Evolutionary conservation across 805 yeast species (phyloP).

Genomic region (Jamesozyma jinghongensis): DNA sequence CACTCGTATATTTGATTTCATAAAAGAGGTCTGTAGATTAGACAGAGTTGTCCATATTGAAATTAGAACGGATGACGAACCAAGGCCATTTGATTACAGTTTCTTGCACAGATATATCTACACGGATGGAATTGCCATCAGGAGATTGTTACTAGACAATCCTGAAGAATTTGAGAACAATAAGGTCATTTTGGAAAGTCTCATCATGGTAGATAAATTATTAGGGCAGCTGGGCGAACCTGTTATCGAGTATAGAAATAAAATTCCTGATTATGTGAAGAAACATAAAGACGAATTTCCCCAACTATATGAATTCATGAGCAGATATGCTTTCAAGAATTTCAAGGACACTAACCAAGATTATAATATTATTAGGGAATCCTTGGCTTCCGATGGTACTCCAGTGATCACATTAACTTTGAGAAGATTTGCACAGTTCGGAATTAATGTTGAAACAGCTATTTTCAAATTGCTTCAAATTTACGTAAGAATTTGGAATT

Average conservation of each 20-base stretch:
- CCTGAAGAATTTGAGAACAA: slow-evolving; percentile 15
- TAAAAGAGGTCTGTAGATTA: slow-evolving; percentile 31
- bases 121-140: slow-evolving; percentile 37
- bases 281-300: slow-evolving; percentile 41
- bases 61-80: slow-evolving; percentile 15
- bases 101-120: slow-evolving; percentile 43
- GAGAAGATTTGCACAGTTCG: slow-evolving; percentile 30
- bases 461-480: slow-evolving; percentile 55
- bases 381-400: slow-evolving; percentile 62
- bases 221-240: slow-evolving; percentile 52
- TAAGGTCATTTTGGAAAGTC: slow-evolving; percentile 17
- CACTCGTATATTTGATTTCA: slow-evolving; percentile 33
- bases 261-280: slow-evolving; percentile 45
- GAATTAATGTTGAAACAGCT: slow-evolving; percentile 40
- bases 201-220: slow-evolving; percentile 38
- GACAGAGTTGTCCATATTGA: slow-evolving; percentile 13
- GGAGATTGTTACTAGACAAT: slow-evolving; percentile 19
- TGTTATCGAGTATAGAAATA: slow-evolving; percentile 43
- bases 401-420: slow-evolving; percentile 55
- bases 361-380: slow-evolving; percentile 45
- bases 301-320: slow-evolving; percentile 64
- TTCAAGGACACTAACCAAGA: slow-evolving; percentile 28
- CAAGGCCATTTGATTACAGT: slow-evolving; percentile 24
- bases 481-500: slow-evolving; percentile 63
- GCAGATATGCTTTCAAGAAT: slow-evolving; percentile 50